Percentiles rank a stretch among this genome's conserved stretches.
These are phyloP conservation scores for Hypsizygus ulmarius DNA, from an alignment of 1,284 basidiomycete genomes.

Conservation along the genomic window DNA sequence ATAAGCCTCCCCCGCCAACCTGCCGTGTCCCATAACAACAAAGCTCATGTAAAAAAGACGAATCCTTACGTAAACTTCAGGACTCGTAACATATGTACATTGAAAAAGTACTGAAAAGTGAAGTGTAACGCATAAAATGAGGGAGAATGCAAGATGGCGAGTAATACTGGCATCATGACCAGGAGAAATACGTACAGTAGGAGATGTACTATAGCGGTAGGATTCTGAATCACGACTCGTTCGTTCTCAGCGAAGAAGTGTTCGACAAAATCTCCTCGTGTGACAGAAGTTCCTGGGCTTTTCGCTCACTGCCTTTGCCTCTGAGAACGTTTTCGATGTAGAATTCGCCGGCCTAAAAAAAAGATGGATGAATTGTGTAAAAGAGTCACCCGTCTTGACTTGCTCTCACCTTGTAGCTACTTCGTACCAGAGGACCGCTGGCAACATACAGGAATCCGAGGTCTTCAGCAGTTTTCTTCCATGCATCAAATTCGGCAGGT, in stretches of 20 bases:
- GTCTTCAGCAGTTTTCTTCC: constrained; percentile 87
- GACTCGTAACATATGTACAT: no score
- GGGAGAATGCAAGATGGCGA: no score
- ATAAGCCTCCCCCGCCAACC: no score
- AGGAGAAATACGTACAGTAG: no score
- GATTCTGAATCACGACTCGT: no score
- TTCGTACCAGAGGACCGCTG: constrained; percentile 92
- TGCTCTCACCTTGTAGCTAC: constrained; percentile 86
- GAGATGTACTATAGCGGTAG: no score
- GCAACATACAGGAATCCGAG: constrained; percentile 98
- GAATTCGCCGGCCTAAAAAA: constrained; percentile 79
- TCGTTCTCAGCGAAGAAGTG: not conserved
- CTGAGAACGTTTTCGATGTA: constrained; percentile 88
- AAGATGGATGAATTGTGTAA: constrained; percentile 5
- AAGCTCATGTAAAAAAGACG: no score
- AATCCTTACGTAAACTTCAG: no score
- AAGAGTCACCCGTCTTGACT: constrained; percentile 2
- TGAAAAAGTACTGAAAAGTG: no score
- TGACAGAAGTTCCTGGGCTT: constrained; percentile 26
- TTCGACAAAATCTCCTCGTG: not conserved
- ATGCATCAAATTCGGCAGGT: constrained; percentile 89
- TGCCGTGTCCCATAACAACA: no score
- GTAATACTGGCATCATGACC: not conserved
- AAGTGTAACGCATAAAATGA: no score
- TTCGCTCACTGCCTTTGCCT: constrained; percentile 50